Evolutionary conservation across 108 stramenopile species (phyloP), one percentile per base, ranked within the genome.

Genomic region (Poteriospumella lacustris): DNA sequence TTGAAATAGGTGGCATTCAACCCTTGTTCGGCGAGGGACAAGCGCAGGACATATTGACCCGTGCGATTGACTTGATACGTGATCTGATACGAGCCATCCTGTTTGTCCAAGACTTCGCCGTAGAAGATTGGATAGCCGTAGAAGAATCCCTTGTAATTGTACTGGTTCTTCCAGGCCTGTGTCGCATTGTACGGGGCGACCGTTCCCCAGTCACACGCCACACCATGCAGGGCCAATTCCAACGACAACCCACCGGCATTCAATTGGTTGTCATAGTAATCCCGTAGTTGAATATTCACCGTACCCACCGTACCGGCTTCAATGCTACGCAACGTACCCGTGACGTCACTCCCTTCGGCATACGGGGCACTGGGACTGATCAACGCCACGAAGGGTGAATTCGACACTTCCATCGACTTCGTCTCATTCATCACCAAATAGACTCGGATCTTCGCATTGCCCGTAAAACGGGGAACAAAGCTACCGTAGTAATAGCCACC

Each of bases 1-100:
- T 73, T 73, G 41, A 73, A 73, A 56, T 52, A 73, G 28, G 70
- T 73, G 12, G 42, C 70, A 56, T 73, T 73, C 5, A 73, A 38
- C 36, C 70, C 70, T 29, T 44, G 38, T 24, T 73, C 70, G 9
- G 41, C 36, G 3, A 73, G 9, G 3, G 44, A 3, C 36, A 73
- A 38, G 36, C 70, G 36, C 33, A 73, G 9, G 5, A 73, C 70
- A 73, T 73, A 73, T 15, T 26, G n/a, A 12, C 70, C 70, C 31
- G 70, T 42, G 28, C 33, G 12, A 33, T 15, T 9, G 5, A 38
- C 31, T 42, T 19, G 12, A 73, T 52, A 73, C 3, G 36, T 34
- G 19, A 44, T 3, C 5, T 5, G 5, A 24, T 73, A 73, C 26
- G 9, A 33, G 9, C 70, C 70, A 73, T 73, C 70, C 28, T 28